Base-by-base conservation (phyloP, 192 early-diverging fungal genomes). In the Coemansia sp. region DNA sequence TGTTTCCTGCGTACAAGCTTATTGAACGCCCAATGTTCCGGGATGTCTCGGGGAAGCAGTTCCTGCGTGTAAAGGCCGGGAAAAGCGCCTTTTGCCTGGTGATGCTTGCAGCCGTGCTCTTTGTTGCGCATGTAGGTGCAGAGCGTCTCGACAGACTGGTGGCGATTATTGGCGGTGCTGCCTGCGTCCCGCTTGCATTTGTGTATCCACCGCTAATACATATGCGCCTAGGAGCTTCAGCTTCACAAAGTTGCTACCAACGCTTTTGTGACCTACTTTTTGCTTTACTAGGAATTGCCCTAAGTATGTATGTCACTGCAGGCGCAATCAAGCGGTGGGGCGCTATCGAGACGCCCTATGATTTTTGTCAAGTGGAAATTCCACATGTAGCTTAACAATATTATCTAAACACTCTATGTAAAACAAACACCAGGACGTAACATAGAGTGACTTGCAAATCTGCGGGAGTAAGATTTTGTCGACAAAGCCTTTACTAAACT, bases 1-100 rank as follows among this genome's bases (percentile, higher is more conserved):
- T 95, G 49, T 96, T 94, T 70, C 94, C 96, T 1, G 87, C 89
- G 17, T 89, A 95, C 58, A 86, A 90, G 57, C 93, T 95, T 59
- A 84, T 88, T 54, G 93, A 98, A 66, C 85, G 83, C 48, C 87
- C 80, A 6, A 48, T 94, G 17, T 95, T 93, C 47, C 73, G 83
- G 2, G 73, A 83, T 61, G 46, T 54, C 12, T 89, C 88, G 39
- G 95, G 95, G 44, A 95, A 95, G 63, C 67, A 73, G 55, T 84
- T 82, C 57, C 64, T 43, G 13, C 48, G 82, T 21, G 88, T 95
- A 62, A 95, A 98, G 78, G 81, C 85, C 83, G 83, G 85, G 60
- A 88, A 90, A 69, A 97, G 93, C 60, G 54, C 78, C 21, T 91
- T 89, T 74, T 80, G 94, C 13, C 70, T 83, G 22, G 46, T 80